A percentile compares a stretch with the other conserved stretches of the same genome.
phyloP scores from a whole-genome alignment of 805 yeast species.

The Sporopachydermia lactativora region DNA sequence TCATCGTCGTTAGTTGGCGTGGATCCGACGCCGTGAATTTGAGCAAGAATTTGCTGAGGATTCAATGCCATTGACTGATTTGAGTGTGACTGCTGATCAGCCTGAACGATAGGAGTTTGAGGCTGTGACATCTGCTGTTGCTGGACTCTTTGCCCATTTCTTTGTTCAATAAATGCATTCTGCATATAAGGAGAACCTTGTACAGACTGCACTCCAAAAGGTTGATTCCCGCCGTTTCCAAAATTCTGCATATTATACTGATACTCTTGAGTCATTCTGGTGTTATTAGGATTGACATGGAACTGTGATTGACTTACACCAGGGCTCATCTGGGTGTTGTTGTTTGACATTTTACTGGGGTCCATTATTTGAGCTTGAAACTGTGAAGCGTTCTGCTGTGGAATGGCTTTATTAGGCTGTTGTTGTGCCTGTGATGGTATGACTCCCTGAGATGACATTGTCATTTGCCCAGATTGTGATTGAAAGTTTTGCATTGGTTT shows the following conservation, averaged over 20 bases:
- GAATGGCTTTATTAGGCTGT: no score
- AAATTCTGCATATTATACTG: not conserved
- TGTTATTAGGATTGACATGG: not conserved
- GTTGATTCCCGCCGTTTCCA: not conserved
- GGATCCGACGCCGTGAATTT: not conserved
- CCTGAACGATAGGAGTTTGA: no score
- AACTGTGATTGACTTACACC: not conserved
- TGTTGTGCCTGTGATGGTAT: no score
- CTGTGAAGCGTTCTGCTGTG: no score
- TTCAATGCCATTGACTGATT: not conserved
- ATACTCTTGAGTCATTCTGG: not conserved
- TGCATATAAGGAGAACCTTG: not conserved
- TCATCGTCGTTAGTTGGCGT: not conserved
- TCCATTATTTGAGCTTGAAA: no score
- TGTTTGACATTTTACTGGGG: no score
- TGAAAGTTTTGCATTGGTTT: no score
- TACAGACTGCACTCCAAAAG: not conserved
- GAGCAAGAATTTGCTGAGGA: conserved; percentile 2
- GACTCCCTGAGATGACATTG: no score
- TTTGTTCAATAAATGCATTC: not conserved
- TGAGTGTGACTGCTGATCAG: not conserved
- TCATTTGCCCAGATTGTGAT: no score
- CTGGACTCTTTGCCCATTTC: not conserved
- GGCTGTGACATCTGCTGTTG: not conserved
- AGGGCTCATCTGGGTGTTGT: no score